phyloP scores from a whole-genome alignment of 495 filamentous ascomycete species.

The Aspergillus homomorphus region DNA sequence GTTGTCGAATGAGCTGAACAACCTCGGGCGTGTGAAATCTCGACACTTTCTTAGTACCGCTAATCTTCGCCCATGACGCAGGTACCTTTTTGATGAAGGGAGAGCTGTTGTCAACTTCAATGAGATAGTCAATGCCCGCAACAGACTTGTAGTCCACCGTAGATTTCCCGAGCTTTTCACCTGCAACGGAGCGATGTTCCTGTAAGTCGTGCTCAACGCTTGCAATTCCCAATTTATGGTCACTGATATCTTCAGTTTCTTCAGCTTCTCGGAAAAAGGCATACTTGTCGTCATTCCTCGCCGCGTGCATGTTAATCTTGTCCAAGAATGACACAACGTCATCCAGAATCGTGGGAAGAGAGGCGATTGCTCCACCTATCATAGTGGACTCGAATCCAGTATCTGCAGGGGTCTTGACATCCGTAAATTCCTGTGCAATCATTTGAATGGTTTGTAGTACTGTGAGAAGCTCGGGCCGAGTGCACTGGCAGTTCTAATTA shows the following conservation, averaged over 20 bases:
- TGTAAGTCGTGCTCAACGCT: slow-evolving; percentile 84
- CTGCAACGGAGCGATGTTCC: slow-evolving; percentile 68
- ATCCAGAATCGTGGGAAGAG: slow-evolving; percentile 71
- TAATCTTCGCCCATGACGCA: slow-evolving; percentile 91
- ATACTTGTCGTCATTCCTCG: slow-evolving; percentile 86
- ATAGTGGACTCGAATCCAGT: slow-evolving; percentile 71
- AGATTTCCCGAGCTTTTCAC: slow-evolving; percentile 64
- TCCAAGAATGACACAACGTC: slow-evolving; percentile 72
- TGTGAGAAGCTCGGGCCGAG: slow-evolving; percentile 81
- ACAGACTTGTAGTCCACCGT: slow-evolving; percentile 74
- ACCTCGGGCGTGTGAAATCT: slow-evolving; percentile 95
- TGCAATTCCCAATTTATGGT: slow-evolving; percentile 88
- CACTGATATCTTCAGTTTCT: slow-evolving; percentile 79
- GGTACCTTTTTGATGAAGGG: slow-evolving; percentile 76
- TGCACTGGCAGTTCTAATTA: slow-evolving; percentile 56
- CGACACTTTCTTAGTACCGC: slow-evolving; percentile 86
- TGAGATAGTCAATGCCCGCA: slow-evolving; percentile 87
- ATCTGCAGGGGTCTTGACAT: slow-evolving; percentile 61
- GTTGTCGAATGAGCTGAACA: slow-evolving; percentile 72
- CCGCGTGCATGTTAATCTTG: slow-evolving; percentile 81
- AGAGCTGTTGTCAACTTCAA: slow-evolving; percentile 78
- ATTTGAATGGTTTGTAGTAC: slow-evolving; percentile 81
- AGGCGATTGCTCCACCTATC: slow-evolving; percentile 68
- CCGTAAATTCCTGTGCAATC: slow-evolving; percentile 70
- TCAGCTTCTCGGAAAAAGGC: slow-evolving; percentile 83